Base-by-base conservation (phyloP, 225 moss, liverwort and hornwort genomes). In the Sphagnum tenellum region DNA sequence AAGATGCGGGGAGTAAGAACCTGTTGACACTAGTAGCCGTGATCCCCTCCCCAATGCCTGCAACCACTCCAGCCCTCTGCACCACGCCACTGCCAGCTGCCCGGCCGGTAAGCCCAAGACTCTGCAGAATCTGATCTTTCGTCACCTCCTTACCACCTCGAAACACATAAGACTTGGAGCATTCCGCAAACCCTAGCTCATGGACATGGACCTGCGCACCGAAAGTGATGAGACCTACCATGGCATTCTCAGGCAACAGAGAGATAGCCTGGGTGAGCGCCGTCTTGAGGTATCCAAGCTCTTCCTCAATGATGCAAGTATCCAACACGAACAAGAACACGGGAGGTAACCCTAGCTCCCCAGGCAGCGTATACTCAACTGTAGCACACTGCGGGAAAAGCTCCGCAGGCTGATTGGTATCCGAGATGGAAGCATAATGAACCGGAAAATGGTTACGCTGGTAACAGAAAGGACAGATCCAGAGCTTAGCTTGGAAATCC, bases 391-490 rank as follows among this genome's bases (percentile, higher is more conserved):
- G 92, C 73, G 75, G 73, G 61, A 81, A 93, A 8, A 98, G 90
- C 82, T 98, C 96, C 46, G 86, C 90, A 49, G 96, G 92, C 67
- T 88, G 85, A 72, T 93, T 87, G 66, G 55, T 81, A 63, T 89
- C 81, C 61, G 79, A 80, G 74, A 98, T 98, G 70, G 87, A 90
- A 13, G 89, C 81, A 69, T 98, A 98, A 65, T 92, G 90, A 12
- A 85, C 78, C 48, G 96, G 96, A 60, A 98, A 98, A 66, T 98
- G 87, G 57, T 90, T 93, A 12, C 96, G 86, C 77, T 98, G 96
- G 55, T 89, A 98, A 76, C 96, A 98, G 64, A 98, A 98, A 10
- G 92, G 96, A 76, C 96, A 98, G 87, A 90, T 92, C 96, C 92
- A 98, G 72, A 98, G 81, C 92, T 92, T 98, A 12, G 88, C 92